Evolutionary conservation across 2,329 filamentous ascomycete genomes (phyloP), one percentile per base, ranked within the genome.

Genomic region (Phaeosphaeriaceae sp.): DNA sequence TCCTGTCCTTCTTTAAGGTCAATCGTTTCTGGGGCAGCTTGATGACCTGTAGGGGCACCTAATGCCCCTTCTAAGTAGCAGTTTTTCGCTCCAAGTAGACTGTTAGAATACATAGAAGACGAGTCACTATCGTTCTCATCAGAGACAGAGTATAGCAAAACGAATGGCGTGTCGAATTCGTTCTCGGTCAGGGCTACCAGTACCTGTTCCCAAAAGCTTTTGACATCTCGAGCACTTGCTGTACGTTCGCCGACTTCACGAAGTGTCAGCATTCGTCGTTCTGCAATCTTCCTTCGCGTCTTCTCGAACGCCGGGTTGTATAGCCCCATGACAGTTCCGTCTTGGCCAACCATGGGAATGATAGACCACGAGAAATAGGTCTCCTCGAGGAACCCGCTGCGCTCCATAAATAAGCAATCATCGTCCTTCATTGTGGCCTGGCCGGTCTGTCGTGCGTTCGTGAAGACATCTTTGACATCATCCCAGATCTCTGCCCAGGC

Each of bases 401-500:
- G 83, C 38, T 81, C 78, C 26, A 94, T 81, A 62, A 92, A 91
- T 1, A 93, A 77, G 48, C 84, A 85, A 55, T 93, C 88, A 61
- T 94, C 90, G 57, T 92, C 86, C 70, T 92, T 93, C 87, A 92
- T 90, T 0, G 87, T 91, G 0, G 89, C 87, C 73, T 92, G 86
- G 0, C 89, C 90, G 4, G 85, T 87, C 32, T 82, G 73, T 70
- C 81, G 83, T 0, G 89, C 90, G 52, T 78, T 84, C 15, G 81
- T 77, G 56, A 94, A 89, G 0, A 89, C 81, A 2, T 85, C 85
- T 55, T 85, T 81, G 9, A 93, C 80, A 4, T 86, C 83, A 17
- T 84, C 76, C 88, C 88, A 92, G 5, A 93, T 87, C 66, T 93
- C 89, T 0, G 78, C 56, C 88, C 89, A 92, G 1, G 83, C 86